Evolutionary conservation across 192 early-diverging fungal genomes (phyloP).

Genomic region (Cetraspora pellucida): DNA sequence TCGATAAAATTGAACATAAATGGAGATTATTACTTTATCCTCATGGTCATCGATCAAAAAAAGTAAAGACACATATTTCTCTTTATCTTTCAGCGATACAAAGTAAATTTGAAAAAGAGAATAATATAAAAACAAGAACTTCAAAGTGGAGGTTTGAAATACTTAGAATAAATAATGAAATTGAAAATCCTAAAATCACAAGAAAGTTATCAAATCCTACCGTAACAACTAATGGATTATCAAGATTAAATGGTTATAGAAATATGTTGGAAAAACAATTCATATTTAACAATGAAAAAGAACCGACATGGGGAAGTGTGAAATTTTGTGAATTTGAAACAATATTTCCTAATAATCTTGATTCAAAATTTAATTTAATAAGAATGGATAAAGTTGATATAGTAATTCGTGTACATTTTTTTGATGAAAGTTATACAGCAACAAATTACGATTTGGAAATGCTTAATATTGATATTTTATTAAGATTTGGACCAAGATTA

Average conservation of each 20-base stretch:
- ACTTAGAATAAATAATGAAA: background rate
- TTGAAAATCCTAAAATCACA: too few relatives aligned
- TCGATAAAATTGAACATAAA: background rate
- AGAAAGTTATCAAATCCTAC: too few relatives aligned
- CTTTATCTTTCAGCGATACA: constrained; percentile 22
- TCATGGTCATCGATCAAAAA: background rate
- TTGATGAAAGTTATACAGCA: background rate
- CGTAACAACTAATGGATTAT: background rate
- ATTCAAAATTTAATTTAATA: background rate
- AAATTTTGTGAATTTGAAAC: background rate
- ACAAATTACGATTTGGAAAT: background rate
- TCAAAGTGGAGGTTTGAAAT: constrained; percentile 7
- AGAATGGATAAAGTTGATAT: background rate
- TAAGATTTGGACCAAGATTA: constrained; percentile 16
- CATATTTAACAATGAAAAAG: background rate
- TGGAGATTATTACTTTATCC: constrained; percentile 20
- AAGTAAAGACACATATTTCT: constrained; percentile 15
- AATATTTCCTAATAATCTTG: background rate
- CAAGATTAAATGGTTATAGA: background rate
- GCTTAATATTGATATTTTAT: background rate
- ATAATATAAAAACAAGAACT: constrained; percentile 17
- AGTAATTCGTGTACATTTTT: background rate
- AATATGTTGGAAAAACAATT: background rate
- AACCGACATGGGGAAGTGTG: background rate
- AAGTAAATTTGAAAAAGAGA: constrained; percentile 12